Base-by-base conservation (phyloP, 1,284 basidiomycete genomes). In the Ganoderma sp. region DNA sequence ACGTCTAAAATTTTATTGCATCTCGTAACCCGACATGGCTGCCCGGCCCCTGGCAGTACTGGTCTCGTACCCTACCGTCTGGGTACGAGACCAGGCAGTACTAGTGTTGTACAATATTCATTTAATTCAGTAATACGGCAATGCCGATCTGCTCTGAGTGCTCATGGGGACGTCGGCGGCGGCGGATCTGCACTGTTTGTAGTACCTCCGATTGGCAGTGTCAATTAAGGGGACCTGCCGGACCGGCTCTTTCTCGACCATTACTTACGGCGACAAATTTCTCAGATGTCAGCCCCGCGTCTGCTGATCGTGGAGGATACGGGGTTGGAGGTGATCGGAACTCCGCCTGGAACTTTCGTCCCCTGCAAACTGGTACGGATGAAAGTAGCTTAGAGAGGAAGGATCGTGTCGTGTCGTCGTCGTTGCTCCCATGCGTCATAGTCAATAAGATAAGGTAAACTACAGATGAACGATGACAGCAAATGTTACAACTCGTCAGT, bases 191-290 rank as follows among this genome's bases (percentile, higher is more conserved):
- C n/a, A 14, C 25, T 22, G 2, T 25, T 43, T 10, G 19, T 48
- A 9, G 2, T 32, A 4, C 28, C 28, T 32, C 32, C 45, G 93
- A 92, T 93, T 61, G 94, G 95, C 1, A 95, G 97, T 78, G 97
- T 97, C 74, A 75, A 95, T 67, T 94, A 93, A 71, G 90, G 89
- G n/a, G 97, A 99, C 43, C 7, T n/a, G 19, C 75, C 97, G 97
- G 25, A 98, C 97, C 0, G 97, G 98, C 1, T 90, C 91, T 0
- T 95, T 96, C 78, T 96, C 93, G 37, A 76, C 25, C 45, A 22
- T 9, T 99, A 98, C 76, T 9, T 99, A 98, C 76, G 97, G 97
- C 39, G 90, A 94, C 76, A 93, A 95, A 74, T 97, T 97, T 32
- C 37, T 39, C 8, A 8, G 37, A 39, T 1, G 37, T 39, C 32